Percentiles rank a stretch among this genome's conserved stretches.
Conservation (phyloP, 1,139 yeast genomes). For the Sugiyamaella paludigena region DNA sequence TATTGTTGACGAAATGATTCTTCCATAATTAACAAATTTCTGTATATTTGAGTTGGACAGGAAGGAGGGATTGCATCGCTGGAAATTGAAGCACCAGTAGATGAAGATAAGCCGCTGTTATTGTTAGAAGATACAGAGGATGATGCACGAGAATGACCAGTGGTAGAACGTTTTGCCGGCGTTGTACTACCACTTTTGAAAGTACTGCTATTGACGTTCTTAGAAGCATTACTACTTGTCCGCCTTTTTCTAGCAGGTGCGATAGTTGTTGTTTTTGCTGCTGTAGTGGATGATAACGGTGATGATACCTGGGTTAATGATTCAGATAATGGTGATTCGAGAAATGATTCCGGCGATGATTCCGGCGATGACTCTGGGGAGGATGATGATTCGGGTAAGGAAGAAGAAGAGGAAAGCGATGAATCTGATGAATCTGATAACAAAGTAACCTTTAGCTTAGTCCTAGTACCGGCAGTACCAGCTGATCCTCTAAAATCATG, state of each 20-base stretch:
- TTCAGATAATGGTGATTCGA: neutral
- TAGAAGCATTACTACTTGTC: neutral
- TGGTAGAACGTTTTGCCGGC: neutral
- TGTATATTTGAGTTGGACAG: slow-evolving; percentile 30
- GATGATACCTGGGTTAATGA: neutral
- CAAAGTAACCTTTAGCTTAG: too few species aligned
- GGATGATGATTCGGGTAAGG: slow-evolving; percentile 4
- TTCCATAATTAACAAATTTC: slow-evolving; percentile 78
- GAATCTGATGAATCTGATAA: neutral
- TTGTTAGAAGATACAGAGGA: neutral
- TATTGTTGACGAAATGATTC: slow-evolving; percentile 82
- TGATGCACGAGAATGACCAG: slow-evolving; percentile 3
- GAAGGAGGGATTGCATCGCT: slow-evolving; percentile 17
- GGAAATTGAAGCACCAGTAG: neutral
- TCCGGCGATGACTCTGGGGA: slow-evolving; percentile 1
- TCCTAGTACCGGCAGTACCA: too few species aligned
- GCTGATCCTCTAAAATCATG: too few species aligned
- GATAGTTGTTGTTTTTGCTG: neutral
- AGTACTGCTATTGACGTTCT: neutral
- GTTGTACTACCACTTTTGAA: slow-evolving; percentile 3
- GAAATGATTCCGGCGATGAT: neutral
- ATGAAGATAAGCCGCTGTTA: too few species aligned
- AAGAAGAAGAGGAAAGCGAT: slow-evolving; percentile 7
- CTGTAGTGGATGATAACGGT: neutral
- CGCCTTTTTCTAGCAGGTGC: neutral